Evolutionary conservation across 352 stramenopile species (phyloP).

Genomic region (Globisporangium camurandrum): DNA sequence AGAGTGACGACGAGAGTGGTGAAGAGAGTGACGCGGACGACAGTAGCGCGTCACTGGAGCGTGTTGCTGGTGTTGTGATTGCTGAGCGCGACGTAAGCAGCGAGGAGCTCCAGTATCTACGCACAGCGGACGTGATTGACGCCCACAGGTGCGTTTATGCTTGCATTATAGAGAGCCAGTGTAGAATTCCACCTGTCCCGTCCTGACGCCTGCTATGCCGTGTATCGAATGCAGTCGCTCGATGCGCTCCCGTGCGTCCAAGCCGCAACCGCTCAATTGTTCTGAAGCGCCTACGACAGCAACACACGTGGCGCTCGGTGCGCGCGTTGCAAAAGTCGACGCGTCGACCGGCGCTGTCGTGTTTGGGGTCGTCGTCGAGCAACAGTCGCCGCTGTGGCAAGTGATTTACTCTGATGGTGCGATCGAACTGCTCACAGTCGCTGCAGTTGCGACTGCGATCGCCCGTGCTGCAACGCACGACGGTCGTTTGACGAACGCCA

Average conservation of each 20-base stretch:
- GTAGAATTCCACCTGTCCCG: too few relatives aligned
- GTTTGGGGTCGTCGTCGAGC: slow-evolving; percentile 46
- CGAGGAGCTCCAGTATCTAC: slow-evolving; percentile 38
- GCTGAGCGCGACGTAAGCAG: slow-evolving; percentile 18
- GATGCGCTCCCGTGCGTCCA: slow-evolving; percentile 16
- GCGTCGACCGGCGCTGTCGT: slow-evolving; percentile 21
- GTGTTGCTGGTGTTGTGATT: slow-evolving; percentile 21
- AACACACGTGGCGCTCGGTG: slow-evolving; percentile 17
- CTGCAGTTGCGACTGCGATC: slow-evolving; percentile 24
- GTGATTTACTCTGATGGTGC: slow-evolving; percentile 52
- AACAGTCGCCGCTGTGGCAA: slow-evolving; percentile 25
- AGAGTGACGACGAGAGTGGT: slow-evolving; percentile 15
- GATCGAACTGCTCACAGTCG: slow-evolving; percentile 27
- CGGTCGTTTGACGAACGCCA: too few relatives aligned
- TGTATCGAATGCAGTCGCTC: slow-evolving; percentile 15
- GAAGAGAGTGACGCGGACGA: slow-evolving; percentile 6
- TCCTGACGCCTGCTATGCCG: not conserved
- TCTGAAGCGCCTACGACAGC: too few relatives aligned
- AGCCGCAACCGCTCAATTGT: not conserved
- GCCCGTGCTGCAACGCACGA: not conserved
- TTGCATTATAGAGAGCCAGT: too few relatives aligned
- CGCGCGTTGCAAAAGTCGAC: slow-evolving; percentile 32
- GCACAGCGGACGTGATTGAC: slow-evolving; percentile 44
- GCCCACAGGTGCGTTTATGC: slow-evolving; percentile 26
- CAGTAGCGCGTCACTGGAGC: not conserved